phyloP scores from a whole-genome alignment of 2,329 filamentous ascomycete genomes.

The Cladosporium velox region DNA sequence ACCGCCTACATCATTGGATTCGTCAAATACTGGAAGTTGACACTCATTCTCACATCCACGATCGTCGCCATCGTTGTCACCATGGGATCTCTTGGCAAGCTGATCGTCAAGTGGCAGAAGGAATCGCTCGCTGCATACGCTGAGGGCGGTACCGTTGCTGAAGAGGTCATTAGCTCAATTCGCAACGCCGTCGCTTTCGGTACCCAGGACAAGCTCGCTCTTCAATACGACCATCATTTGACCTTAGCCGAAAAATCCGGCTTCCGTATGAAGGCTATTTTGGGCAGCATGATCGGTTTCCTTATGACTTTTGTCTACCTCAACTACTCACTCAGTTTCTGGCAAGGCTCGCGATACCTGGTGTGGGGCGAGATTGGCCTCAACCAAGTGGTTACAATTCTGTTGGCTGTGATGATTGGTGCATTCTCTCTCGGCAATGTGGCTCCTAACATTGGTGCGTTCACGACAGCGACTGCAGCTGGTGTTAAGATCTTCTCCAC shows the following conservation, averaged over 20 bases:
- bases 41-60: conserved; percentile 80
- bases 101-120: conserved; percentile 81
- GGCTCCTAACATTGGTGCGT: conserved; percentile 81
- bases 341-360: conserved; percentile 79
- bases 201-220: conserved; percentile 87
- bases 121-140: conserved; percentile 77
- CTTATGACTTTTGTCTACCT: conserved; percentile 85
- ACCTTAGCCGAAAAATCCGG: too few species aligned
- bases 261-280: conserved; percentile 68
- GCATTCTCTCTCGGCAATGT: conserved; percentile 89
- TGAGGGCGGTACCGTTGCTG: conserved; percentile 80
- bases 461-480: conserved; percentile 78
- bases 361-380: conserved; percentile 66
- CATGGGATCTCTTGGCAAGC: conserved; percentile 72
- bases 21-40: conserved; percentile 88
- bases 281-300: conserved; percentile 76
- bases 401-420: conserved; percentile 90
- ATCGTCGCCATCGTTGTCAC: conserved; percentile 76
- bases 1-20: conserved; percentile 90
- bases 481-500: conserved; percentile 91
- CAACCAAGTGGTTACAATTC: conserved; percentile 75
- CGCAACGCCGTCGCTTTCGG: conserved; percentile 91
- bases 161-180: conserved; percentile 92
- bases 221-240: conserved; percentile 90
- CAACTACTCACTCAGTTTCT: conserved; percentile 86